These are phyloP conservation scores for Globisporangium ultimum DNA, from an alignment of 352 stramenopile species.

Conservation along the genomic window DNA sequence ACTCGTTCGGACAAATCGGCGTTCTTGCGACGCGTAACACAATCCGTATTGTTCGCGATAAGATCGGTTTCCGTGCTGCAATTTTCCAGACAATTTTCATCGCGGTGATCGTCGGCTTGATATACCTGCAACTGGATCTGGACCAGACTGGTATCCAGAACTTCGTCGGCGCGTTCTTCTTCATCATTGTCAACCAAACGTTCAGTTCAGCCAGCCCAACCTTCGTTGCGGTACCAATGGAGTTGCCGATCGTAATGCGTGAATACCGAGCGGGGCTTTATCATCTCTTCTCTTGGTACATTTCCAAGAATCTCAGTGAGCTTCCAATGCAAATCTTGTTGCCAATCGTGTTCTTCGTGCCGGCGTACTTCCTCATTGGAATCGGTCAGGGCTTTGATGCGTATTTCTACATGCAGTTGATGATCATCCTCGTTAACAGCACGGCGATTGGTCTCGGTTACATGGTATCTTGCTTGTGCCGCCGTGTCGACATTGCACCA, in stretches of 20 bases:
- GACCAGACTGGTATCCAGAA: slow-evolving; percentile 41
- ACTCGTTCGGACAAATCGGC: slow-evolving; percentile 25
- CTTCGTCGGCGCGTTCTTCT: slow-evolving; percentile 45
- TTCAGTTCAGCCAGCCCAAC: slow-evolving; percentile 27
- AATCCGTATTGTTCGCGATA: slow-evolving; percentile 32
- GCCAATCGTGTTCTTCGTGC: slow-evolving; percentile 35
- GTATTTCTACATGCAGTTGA: slow-evolving; percentile 34
- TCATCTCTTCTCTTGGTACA: slow-evolving; percentile 36
- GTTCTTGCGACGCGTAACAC: slow-evolving; percentile 46
- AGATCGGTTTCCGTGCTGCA: slow-evolving; percentile 20
- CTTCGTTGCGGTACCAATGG: slow-evolving; percentile 35
- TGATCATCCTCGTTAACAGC: slow-evolving; percentile 38
- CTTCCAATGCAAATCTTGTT: slow-evolving; percentile 41
- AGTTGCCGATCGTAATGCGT: slow-evolving; percentile 38
- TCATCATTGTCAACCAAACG: slow-evolving; percentile 36
- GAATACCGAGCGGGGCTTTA: slow-evolving; percentile 40
- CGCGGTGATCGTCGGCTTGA: slow-evolving; percentile 34
- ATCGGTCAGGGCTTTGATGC: slow-evolving; percentile 31
- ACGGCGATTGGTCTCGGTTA: slow-evolving; percentile 33
- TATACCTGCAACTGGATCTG: slow-evolving; percentile 43
- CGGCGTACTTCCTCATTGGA: slow-evolving; percentile 38
- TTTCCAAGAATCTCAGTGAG: slow-evolving; percentile 51
- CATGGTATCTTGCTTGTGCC: slow-evolving; percentile 36
- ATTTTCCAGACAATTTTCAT: slow-evolving; percentile 33
- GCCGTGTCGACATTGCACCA: slow-evolving; percentile 26